A percentile compares a stretch with the other conserved stretches of the same genome.
Conservation (phyloP, 441 rosid genomes). For the Breynia disticha region DNA sequence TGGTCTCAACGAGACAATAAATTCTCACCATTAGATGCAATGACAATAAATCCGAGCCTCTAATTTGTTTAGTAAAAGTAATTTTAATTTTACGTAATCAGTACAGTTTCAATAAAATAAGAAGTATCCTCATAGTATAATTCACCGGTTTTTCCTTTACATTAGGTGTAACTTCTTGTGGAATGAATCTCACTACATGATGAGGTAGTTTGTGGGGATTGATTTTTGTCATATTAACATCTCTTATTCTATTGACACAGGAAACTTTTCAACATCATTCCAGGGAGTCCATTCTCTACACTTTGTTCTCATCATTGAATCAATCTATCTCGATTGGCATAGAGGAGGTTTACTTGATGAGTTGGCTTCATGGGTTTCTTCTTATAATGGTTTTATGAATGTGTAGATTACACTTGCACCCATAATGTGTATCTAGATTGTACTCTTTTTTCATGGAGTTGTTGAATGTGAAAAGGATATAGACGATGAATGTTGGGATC, state of each 20-base stretch:
- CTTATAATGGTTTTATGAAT: constrained; percentile 24
- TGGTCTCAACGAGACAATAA: too few relatives aligned
- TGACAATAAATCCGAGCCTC: too few relatives aligned
- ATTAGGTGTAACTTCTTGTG: constrained; percentile 3
- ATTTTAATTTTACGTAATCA: too few relatives aligned
- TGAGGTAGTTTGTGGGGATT: constrained; percentile 16
- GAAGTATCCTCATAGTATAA: not conserved
- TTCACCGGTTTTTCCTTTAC: not conserved
- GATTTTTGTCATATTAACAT: constrained; percentile 12
- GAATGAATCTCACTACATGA: constrained; percentile 6
- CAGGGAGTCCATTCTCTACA: constrained; percentile 38
- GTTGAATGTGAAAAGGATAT: too few relatives aligned
- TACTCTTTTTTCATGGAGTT: not conserved
- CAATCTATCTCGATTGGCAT: constrained; percentile 22
- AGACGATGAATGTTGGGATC: too few relatives aligned
- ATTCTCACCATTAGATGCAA: too few relatives aligned
- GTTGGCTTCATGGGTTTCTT: constrained; percentile 32
- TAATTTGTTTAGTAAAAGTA: too few relatives aligned
- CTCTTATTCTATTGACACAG: constrained; percentile 29
- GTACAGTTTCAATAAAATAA: too few relatives aligned
- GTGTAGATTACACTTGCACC: constrained; percentile 15
- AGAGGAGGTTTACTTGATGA: constrained; percentile 36
- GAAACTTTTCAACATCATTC: constrained; percentile 27
- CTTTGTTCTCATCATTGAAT: constrained; percentile 36
- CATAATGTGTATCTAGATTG: constrained; percentile 10